These are phyloP conservation scores for peach (Prunus persica) DNA, from an alignment of 306 rosid species.

Conservation along the genomic window DNA sequence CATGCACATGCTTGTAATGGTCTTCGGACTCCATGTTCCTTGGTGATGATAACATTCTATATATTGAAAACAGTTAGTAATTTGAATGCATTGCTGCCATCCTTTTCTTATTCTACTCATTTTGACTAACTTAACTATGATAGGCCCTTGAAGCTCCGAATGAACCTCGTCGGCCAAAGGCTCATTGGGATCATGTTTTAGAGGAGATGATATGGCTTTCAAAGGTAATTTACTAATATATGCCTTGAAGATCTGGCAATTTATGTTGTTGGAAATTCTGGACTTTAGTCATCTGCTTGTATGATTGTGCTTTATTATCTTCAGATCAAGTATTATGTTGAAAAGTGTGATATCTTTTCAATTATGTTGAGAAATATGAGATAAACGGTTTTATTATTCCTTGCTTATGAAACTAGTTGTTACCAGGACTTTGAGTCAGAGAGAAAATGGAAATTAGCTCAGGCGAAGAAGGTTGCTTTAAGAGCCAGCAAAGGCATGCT, in stretches of 20 bases:
- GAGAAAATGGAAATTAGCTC: conserved; percentile 95
- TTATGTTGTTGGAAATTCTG: conserved; percentile 1
- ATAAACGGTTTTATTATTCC: background rate
- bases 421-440: conserved; percentile 95
- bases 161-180: conserved; percentile 84
- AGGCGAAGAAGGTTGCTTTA: conserved; percentile 90
- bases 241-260: conserved; percentile 19
- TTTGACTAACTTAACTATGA: conserved; percentile 19
- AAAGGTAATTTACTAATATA: conserved; percentile 54
- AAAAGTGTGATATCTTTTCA: background rate
- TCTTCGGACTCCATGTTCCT: background rate
- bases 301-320: background rate
- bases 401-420: conserved; percentile 29
- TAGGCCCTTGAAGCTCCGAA: conserved; percentile 89
- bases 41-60: conserved; percentile 1
- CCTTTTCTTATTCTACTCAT: conserved; percentile 19
- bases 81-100: conserved; percentile 15
- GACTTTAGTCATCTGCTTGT: background rate
- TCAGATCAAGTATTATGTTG: background rate
- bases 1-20: background rate
- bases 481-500: conserved; percentile 95
- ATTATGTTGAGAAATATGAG: background rate
- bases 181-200: conserved; percentile 99
- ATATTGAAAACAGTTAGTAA: background rate
- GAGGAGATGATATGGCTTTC: conserved; percentile 99